Evolutionary conservation across 192 early-diverging fungal species (phyloP).

Genomic region (Linnemannia zychae): DNA sequence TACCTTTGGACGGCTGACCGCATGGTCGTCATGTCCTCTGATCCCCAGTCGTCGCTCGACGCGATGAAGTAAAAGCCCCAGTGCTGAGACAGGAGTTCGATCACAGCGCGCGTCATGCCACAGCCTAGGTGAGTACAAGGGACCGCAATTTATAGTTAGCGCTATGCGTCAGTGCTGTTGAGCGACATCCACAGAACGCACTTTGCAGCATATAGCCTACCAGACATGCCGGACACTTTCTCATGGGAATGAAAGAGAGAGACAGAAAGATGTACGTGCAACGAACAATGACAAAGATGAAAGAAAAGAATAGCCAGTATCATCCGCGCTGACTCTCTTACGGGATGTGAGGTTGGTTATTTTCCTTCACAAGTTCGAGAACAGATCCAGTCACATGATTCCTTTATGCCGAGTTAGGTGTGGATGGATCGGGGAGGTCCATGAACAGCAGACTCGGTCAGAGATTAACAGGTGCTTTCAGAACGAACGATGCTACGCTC

Average conservation of each 20-base stretch:
- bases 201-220: conserved; percentile 4
- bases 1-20: too few relatives aligned
- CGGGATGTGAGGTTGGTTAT: too few relatives aligned
- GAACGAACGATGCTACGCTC: neutral
- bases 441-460: neutral
- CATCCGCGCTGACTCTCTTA: too few relatives aligned
- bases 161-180: neutral
- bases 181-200: neutral
- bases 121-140: conserved; percentile 9
- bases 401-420: too few relatives aligned
- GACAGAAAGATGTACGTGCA: too few relatives aligned
- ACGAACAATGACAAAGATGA: too few relatives aligned
- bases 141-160: conserved; percentile 10
- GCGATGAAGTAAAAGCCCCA: too few relatives aligned
- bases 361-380: too few relatives aligned
- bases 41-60: neutral
- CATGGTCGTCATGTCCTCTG: neutral
- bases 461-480: neutral
- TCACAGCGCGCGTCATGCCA: conserved; percentile 8
- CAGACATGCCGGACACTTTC: conserved; percentile 22
- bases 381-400: too few relatives aligned
- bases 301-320: too few relatives aligned
- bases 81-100: neutral
- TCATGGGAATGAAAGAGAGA: too few relatives aligned
- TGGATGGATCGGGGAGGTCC: too few relatives aligned